Evolutionary conservation across 2,329 filamentous ascomycete species (phyloP), one percentile per base, ranked within the genome.

Genomic region (Alternaria brassicae): DNA sequence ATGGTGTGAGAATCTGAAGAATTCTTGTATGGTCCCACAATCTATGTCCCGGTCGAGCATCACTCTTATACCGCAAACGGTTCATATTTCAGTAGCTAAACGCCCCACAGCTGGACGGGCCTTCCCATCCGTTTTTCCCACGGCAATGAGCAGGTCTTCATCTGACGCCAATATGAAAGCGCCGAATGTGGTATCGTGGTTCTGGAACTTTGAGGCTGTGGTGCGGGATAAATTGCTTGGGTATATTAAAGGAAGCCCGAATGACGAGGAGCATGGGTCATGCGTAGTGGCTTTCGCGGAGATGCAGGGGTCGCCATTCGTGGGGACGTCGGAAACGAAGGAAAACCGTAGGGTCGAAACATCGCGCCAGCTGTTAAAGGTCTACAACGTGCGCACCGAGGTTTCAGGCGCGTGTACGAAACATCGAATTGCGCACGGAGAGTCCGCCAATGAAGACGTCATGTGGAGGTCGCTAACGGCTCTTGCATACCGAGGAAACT

Each of bases 141-240:
- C 12, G 53, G 55, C 55, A 61, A 60, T 65, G 58, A 60, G 42
- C 41, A 44, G 37, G 19, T 28, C 40, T 58, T 64, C 66, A 67
- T 63, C 64, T 47, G 53, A 58, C 56, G 44, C 28, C 36, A 57
- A 63, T 61, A 58, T 67, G 59, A 27, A 57, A 51, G 23, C 60
- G n/a, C 36, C 34, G 28, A 13, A 45, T 52, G 9, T 32, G 40
- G 56, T 42, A 56, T 66, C 63, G 57, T 49, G 39, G 62, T 61
- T 61, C 57, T 54, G 36, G 28, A 25, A 6, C 12, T 36, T 30
- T 19, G 41, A 50, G 65, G 58, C 61, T 55, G 60, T 59, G 58
- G 56, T 64, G 56, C 60, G 54, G 61, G 58, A 69, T 72, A 68
- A 23, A 71, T 67, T 68, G 55, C 50, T 58, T 53, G 40, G 54